Evolutionary conservation across 2,329 filamentous ascomycete genomes (phyloP).

Genomic region (Botryosphaeria agaves): DNA sequence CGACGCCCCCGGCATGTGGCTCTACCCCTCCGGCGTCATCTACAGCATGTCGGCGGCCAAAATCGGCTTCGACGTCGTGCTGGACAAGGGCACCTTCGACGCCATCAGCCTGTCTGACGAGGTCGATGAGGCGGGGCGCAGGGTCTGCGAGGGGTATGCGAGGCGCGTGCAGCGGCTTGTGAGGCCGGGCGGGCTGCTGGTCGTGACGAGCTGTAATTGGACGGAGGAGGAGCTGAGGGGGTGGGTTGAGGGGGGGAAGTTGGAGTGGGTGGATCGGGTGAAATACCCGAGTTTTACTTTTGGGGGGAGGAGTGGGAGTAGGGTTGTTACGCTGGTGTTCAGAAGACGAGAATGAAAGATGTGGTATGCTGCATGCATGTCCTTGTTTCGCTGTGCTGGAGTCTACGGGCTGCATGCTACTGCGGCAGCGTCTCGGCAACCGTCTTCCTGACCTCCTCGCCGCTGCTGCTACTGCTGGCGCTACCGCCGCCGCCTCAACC

Average conservation of each 20-base stretch:
- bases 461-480: no score
- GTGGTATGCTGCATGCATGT: no score
- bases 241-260: constrained; percentile 41
- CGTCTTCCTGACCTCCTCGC: no score
- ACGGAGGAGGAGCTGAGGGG: constrained; percentile 67
- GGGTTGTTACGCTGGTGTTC: constrained; percentile 78
- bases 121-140: constrained; percentile 30
- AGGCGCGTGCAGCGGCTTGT: constrained; percentile 51
- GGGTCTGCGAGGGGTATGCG: constrained; percentile 60
- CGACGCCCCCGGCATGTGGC: constrained; percentile 33
- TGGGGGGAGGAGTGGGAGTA: constrained; percentile 74
- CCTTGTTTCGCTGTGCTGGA: no score
- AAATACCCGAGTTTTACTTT: constrained; percentile 80
- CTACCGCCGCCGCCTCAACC: constrained; percentile 8
- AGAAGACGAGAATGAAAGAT: constrained; percentile 10
- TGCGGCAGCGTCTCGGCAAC: no score
- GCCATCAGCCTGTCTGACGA: constrained; percentile 64
- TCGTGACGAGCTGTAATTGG: constrained; percentile 97
- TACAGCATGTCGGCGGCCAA: no score
- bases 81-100: constrained; percentile 99
- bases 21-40: constrained; percentile 24
- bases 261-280: constrained; percentile 50
- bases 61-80: constrained; percentile 66
- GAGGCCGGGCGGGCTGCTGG: constrained; percentile 50
- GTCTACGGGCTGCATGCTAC: no score